Evolutionary conservation across 1,139 yeast species (phyloP).

Genomic region (Saccharomyces hybrid): DNA sequence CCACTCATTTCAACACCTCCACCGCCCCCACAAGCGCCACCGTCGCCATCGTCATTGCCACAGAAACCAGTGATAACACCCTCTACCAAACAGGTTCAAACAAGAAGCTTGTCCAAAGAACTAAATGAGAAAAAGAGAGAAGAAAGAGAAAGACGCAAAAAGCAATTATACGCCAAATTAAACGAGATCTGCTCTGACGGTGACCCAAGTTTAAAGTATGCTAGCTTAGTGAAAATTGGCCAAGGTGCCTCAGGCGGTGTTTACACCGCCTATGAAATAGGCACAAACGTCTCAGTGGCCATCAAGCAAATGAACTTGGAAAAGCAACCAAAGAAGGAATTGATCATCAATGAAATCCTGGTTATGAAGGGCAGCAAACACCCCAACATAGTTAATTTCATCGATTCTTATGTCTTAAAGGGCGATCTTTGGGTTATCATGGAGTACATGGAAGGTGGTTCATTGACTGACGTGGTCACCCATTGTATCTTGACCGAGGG

Average conservation of each 20-base stretch:
- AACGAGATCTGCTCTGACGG: slow-evolving; percentile 76
- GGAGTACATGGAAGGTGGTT: slow-evolving; percentile 99
- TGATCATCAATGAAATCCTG: slow-evolving; percentile 85
- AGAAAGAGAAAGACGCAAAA: slow-evolving; percentile 62
- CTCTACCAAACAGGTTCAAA: slow-evolving; percentile 8
- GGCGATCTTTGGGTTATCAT: slow-evolving; percentile 92
- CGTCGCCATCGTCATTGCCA: slow-evolving; percentile 10
- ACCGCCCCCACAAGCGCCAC: slow-evolving; percentile 20
- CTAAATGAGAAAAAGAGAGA: slow-evolving; percentile 48
- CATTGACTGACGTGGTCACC: slow-evolving; percentile 90
- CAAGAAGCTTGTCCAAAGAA: slow-evolving; percentile 17
- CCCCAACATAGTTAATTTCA: slow-evolving; percentile 29
- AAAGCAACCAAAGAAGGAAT: slow-evolving; percentile 90
- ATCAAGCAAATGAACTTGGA: slow-evolving; percentile 92
- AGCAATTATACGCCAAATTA: slow-evolving; percentile 61
- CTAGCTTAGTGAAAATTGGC: slow-evolving; percentile 74
- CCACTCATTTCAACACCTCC: slow-evolving; percentile 15
- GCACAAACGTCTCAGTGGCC: slow-evolving; percentile 65
- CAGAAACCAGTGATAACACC: slow-evolving; percentile 1
- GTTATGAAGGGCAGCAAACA: slow-evolving; percentile 93
- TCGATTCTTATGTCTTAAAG: slow-evolving; percentile 70
- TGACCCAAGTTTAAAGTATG: slow-evolving; percentile 73
- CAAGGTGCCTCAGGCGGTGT: slow-evolving; percentile 99
- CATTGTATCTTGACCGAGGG: slow-evolving; percentile 94
- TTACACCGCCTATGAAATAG: slow-evolving; percentile 73